A percentile compares a stretch with the other conserved stretches of the same genome.
Conservation (phyloP, 1,139 yeast genomes). For the Nematodospora anomalae region DNA sequence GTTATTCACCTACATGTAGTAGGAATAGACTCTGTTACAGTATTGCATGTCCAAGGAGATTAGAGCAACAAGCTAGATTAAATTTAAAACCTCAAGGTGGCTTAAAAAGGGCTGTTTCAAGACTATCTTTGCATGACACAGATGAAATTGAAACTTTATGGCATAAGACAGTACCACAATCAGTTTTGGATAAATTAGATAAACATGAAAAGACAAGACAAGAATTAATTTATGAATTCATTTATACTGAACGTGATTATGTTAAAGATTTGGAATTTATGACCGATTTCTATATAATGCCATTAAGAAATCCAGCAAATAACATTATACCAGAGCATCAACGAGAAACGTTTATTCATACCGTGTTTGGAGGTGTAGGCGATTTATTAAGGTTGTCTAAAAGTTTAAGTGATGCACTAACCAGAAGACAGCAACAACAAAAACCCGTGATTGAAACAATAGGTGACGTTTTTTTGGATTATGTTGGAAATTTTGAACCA, state of each 20-base stretch:
- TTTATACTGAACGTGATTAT: conserved; percentile 91
- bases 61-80: conserved; percentile 92
- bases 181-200: conserved; percentile 73
- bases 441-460: conserved; percentile 79
- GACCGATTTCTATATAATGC: conserved; percentile 92
- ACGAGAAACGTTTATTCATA: conserved; percentile 84
- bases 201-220: conserved; percentile 90
- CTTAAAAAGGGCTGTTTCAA: conserved; percentile 76
- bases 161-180: conserved; percentile 90
- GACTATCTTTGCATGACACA: conserved; percentile 71
- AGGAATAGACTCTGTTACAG: conserved; percentile 86
- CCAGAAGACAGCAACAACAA: conserved; percentile 83
- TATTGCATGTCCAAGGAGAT: conserved; percentile 94
- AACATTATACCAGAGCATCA: conserved; percentile 87
- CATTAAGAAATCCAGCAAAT: conserved; percentile 69
- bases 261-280: conserved; percentile 92
- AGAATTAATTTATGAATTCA: conserved; percentile 91
- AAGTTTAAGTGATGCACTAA: conserved; percentile 82
- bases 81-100: conserved; percentile 90
- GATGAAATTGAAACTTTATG: conserved; percentile 88
- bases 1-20: conserved; percentile 96
- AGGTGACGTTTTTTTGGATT: conserved; percentile 85
- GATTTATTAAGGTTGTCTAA: conserved; percentile 85
- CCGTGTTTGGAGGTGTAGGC: conserved; percentile 87
- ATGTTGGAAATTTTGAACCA: conserved; percentile 85